Base-by-base conservation (phyloP, 2,329 filamentous ascomycete genomes). In the Xylariaceae sp. region DNA sequence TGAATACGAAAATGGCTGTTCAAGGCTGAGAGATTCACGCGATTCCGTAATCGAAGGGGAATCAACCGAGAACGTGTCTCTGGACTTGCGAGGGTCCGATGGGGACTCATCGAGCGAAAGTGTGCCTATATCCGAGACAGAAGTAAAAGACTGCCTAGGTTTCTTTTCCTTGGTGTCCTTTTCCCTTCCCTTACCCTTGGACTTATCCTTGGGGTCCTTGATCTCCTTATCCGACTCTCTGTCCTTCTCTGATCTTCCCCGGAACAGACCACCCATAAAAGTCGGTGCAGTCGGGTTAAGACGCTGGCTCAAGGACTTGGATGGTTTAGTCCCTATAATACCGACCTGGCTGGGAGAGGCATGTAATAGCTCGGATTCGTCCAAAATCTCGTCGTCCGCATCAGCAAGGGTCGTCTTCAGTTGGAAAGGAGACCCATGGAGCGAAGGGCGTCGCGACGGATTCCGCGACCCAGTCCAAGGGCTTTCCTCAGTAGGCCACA, bases 211-310 rank as follows among this genome's bases (percentile, higher is more conserved):
- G 24, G 53, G 47, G 6, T 71, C 69, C 44, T 68, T 73, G 36
- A 67, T 73, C 28, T 76, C 74, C 54, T 69, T 78, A 53, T 74
- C 74, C 9, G 53, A 50, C 9, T 72, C 68, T 50, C 65, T 73
- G 12, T 70, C 70, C 40, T 61, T 72, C 17, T 69, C 64, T 62
- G 70, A 19, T 66, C 65, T 79, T 26, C 71, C 72, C 4, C 81
- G 79, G 66, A 87, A 84, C 56, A 95, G 85, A 33, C 87, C 83
- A 8, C 83, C 87, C 74, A 89, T 94, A 71, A 98, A 98, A 1
- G 89, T 91, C 7, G 93, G 93, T 0, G 94, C 95, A 6, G 91
- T 85, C 6, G 95, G 95, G 67, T 99, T 98, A 24, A 98, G 81
- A 67, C 74, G 87, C 76, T 73, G 87, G 73, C 70, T 87, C 77